phyloP scores from a whole-genome alignment of 768 basidiomycete species.

The Plicaturopsis crispa region DNA sequence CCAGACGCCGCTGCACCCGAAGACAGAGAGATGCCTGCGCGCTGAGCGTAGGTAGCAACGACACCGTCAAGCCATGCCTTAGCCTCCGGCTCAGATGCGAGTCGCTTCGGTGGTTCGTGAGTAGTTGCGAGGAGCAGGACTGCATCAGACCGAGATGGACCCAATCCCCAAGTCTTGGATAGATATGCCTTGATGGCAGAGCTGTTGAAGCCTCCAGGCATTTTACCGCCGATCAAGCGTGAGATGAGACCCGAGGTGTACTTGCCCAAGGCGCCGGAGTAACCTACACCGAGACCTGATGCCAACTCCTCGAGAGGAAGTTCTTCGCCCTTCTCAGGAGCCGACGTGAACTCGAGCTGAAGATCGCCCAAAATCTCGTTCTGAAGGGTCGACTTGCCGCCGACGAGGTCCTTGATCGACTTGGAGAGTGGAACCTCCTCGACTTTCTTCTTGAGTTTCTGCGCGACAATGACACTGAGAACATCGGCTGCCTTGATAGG shows the following conservation, averaged over 20 bases:
- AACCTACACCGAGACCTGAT: slow-evolving; percentile 71
- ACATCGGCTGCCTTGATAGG: slow-evolving; percentile 91
- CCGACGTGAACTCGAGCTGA: slow-evolving; percentile 88
- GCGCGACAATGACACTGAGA: slow-evolving; percentile 82
- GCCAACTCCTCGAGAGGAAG: slow-evolving; percentile 95
- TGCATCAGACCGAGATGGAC: slow-evolving; percentile 80
- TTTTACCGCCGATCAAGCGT: slow-evolving; percentile 89
- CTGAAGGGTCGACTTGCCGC: slow-evolving; percentile 97
- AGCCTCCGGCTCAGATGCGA: slow-evolving; percentile 85
- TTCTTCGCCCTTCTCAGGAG: slow-evolving; percentile 98
- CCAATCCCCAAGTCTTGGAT: slow-evolving; percentile 93
- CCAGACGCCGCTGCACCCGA: slow-evolving; percentile 57
- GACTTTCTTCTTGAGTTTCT: slow-evolving; percentile 95
- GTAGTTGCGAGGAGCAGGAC: slow-evolving; percentile 89
- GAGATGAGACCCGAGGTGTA: slow-evolving; percentile 87
- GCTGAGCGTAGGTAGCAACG: slow-evolving; percentile 79
- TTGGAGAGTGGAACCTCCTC: slow-evolving; percentile 86
- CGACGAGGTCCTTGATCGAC: slow-evolving; percentile 96
- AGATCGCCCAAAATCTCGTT: slow-evolving; percentile 98
- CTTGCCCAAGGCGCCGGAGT: slow-evolving; percentile 85
- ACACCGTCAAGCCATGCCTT: slow-evolving; percentile 90
- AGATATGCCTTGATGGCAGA: slow-evolving; percentile 87
- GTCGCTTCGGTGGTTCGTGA: slow-evolving; percentile 89
- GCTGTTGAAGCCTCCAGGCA: slow-evolving; percentile 98
- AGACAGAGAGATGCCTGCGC: slow-evolving; percentile 79